Evolutionary conservation across 495 filamentous ascomycete species (phyloP).

Genomic region (Apiosordaria backusii): DNA sequence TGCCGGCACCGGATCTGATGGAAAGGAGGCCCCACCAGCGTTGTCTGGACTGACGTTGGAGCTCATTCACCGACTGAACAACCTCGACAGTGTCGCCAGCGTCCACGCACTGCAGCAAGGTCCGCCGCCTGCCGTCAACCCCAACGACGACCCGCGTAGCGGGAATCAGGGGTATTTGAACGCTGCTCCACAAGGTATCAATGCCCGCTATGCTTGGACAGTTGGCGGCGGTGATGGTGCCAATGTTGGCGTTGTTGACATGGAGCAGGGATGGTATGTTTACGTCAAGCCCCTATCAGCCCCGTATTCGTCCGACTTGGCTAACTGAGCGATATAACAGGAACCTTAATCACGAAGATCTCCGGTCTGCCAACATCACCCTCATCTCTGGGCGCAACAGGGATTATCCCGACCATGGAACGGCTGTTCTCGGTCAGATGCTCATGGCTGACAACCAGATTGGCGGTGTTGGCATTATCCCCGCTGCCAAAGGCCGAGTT

Average conservation of each 20-base stretch:
- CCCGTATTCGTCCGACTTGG: not conserved
- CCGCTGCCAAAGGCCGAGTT: slow-evolving; percentile 16
- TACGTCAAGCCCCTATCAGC: not conserved
- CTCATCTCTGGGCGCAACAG: slow-evolving; percentile 11
- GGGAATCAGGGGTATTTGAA: slow-evolving; percentile 18
- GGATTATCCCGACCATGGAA: slow-evolving; percentile 17
- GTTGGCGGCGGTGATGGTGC: slow-evolving; percentile 19
- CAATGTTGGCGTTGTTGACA: slow-evolving; percentile 14
- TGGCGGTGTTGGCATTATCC: slow-evolving; percentile 22
- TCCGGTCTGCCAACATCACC: slow-evolving; percentile 12
- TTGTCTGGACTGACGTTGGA: slow-evolving; percentile 1
- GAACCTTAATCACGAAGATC: slow-evolving; percentile 15
- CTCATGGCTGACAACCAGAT: slow-evolving; percentile 24
- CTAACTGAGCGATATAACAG: not conserved
- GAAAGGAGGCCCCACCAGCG: not conserved
- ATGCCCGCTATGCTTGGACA: slow-evolving; percentile 22
- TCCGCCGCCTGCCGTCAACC: slow-evolving; percentile 13
- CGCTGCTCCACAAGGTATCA: slow-evolving; percentile 17
- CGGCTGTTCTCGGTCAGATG: slow-evolving; percentile 24
- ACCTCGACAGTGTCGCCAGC: slow-evolving; percentile 1
- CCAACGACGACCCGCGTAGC: slow-evolving; percentile 15
- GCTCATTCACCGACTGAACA: slow-evolving; percentile 9
- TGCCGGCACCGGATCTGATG: not conserved
- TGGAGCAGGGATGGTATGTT: slow-evolving; percentile 23
- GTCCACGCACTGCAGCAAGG: slow-evolving; percentile 6